Conservation (phyloP, 2,329 filamentous ascomycete species). For the Cryphonectria nitschkei region DNA sequence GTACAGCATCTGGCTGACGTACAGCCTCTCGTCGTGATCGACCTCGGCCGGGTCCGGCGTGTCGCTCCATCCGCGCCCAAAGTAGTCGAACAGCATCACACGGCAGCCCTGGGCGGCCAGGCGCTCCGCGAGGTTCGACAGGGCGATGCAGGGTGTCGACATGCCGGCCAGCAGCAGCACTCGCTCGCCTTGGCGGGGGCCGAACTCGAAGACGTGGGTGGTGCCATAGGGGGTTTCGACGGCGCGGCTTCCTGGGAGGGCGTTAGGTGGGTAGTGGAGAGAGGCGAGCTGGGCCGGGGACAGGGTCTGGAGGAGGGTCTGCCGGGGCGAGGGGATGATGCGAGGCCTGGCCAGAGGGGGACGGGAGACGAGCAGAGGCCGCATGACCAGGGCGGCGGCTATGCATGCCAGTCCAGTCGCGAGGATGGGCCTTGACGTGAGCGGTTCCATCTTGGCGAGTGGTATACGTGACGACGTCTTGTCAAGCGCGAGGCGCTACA, state of each 20-base stretch:
- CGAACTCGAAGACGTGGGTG: constrained; percentile 82
- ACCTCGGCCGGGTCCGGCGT: constrained; percentile 66
- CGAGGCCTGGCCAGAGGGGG: constrained; percentile 26
- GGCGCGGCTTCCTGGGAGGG: constrained; percentile 73
- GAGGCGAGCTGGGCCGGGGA: constrained; percentile 7
- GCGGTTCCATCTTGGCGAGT: constrained; percentile 8
- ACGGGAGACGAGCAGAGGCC: constrained; percentile 1
- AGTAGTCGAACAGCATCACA: constrained; percentile 80
- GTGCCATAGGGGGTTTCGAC: constrained; percentile 75
- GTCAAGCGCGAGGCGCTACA: too few relatives aligned
- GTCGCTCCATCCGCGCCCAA: constrained; percentile 70
- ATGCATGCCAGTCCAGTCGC: constrained; percentile 13
- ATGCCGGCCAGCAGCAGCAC: constrained; percentile 83
- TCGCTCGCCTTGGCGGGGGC: constrained; percentile 72
- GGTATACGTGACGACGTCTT: background rate
- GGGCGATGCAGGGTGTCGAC: constrained; percentile 76
- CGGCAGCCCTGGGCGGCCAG: constrained; percentile 70
- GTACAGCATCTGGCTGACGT: constrained; percentile 71
- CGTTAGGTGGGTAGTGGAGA: constrained; percentile 63
- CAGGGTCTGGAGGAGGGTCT: constrained; percentile 3
- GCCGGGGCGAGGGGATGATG: constrained; percentile 33
- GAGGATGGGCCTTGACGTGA: constrained; percentile 5
- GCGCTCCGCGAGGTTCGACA: constrained; percentile 67
- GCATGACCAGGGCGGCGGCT: constrained; percentile 19
- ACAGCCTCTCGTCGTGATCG: constrained; percentile 74